Conservation (phyloP, 164 flowering plant species). For the Magnolia kwangsiensis region DNA sequence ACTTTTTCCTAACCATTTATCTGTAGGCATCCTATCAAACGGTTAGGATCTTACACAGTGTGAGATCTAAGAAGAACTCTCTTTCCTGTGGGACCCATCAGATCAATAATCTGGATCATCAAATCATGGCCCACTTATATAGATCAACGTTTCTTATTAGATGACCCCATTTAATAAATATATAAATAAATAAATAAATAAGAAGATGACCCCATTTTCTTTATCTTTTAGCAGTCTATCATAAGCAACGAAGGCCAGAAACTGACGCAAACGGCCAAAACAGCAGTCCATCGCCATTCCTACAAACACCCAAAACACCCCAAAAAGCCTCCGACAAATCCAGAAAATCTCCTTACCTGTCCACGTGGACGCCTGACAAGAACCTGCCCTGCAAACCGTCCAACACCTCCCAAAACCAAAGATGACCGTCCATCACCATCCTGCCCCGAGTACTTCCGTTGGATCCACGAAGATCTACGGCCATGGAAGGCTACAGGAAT, state of each 20-base stretch:
- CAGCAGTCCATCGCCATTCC: background rate
- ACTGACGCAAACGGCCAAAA: background rate
- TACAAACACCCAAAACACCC: slow-evolving; percentile 15
- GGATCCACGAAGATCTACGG: slow-evolving; percentile 53
- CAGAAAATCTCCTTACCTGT: slow-evolving; percentile 51
- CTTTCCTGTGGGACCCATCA: background rate
- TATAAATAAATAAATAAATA: too few species aligned
- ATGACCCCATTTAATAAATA: background rate
- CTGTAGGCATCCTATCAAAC: background rate
- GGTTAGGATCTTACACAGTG: background rate
- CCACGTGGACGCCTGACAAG: slow-evolving; percentile 24
- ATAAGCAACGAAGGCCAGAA: background rate
- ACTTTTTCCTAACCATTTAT: background rate
- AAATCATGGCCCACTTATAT: background rate
- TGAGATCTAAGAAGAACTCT: background rate
- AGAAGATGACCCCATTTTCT: background rate
- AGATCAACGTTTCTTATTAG: background rate
- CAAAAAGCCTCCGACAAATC: slow-evolving; percentile 18
- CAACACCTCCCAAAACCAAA: background rate
- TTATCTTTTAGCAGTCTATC: background rate
- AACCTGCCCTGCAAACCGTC: slow-evolving; percentile 32
- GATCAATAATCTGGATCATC: background rate
- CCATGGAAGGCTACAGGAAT: slow-evolving; percentile 46
- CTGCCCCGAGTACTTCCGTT: slow-evolving; percentile 51
- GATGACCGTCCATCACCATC: background rate